Evolutionary conservation across 2,329 filamentous ascomycete species (phyloP).

Genomic region (Venturia oleaginea): DNA sequence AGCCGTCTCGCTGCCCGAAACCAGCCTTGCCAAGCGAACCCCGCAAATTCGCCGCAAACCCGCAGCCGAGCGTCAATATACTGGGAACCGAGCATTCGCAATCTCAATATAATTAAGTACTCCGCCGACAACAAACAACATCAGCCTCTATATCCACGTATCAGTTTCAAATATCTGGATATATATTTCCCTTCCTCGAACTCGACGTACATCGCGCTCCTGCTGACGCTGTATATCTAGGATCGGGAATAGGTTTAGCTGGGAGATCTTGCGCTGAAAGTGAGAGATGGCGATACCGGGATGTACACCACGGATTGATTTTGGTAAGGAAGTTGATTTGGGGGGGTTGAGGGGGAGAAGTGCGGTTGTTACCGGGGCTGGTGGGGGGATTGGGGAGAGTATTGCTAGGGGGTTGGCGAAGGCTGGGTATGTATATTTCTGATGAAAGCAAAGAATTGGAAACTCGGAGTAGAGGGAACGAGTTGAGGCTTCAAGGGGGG

Average conservation of each 20-base stretch:
- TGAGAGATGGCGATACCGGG: neutral
- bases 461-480: neutral
- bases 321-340: constrained; percentile 17
- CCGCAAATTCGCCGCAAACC: neutral
- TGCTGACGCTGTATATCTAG: too few species aligned
- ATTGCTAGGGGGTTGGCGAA: constrained; percentile 19
- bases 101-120: too few species aligned
- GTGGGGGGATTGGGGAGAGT: constrained; percentile 20
- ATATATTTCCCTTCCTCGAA: too few species aligned
- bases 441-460: too few species aligned
- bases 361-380: constrained; percentile 22
- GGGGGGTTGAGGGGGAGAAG: constrained; percentile 18
- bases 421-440: constrained; percentile 17
- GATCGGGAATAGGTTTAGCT: neutral
- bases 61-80: neutral
- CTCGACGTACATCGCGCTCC: too few species aligned
- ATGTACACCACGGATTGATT: constrained; percentile 16
- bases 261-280: neutral
- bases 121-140: too few species aligned
- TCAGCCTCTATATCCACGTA: too few species aligned
- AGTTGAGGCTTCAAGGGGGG: neutral
- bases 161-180: too few species aligned
- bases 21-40: neutral
- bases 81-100: neutral
- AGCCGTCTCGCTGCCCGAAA: too few species aligned